Evolutionary conservation across 176 grass and related monocot species (phyloP).

Genomic region (Oryza meyeriana): DNA sequence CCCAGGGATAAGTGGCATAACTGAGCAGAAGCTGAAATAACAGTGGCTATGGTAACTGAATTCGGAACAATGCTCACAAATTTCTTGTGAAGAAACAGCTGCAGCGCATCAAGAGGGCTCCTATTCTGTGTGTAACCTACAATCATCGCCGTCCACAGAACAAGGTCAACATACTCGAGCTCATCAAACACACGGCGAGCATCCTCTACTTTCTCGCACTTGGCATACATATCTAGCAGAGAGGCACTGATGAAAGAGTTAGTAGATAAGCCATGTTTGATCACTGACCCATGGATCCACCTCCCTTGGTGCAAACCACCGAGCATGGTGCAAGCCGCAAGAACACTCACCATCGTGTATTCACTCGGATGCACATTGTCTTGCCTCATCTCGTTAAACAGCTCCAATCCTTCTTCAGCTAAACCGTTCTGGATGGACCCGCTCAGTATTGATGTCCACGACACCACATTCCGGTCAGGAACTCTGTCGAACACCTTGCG

Average conservation of each 20-base stretch:
- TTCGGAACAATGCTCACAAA: constrained; percentile 42
- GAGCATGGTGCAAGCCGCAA: constrained; percentile 37
- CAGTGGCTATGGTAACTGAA: constrained; percentile 46
- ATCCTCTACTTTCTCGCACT: constrained; percentile 48
- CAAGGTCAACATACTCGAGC: constrained; percentile 32
- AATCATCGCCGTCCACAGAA: constrained; percentile 74
- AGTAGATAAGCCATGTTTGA: constrained; percentile 36
- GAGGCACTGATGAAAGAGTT: constrained; percentile 47
- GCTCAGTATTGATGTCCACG: constrained; percentile 57
- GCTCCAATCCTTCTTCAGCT: constrained; percentile 21
- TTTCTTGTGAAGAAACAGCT: constrained; percentile 40
- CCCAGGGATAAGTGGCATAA: constrained; percentile 38
- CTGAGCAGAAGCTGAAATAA: constrained; percentile 59
- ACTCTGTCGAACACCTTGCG: constrained; percentile 45
- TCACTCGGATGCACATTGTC: constrained; percentile 22
- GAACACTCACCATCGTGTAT: constrained; percentile 39
- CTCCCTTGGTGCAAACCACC: constrained; percentile 53
- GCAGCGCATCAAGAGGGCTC: constrained; percentile 52
- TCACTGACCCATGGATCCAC: constrained; percentile 59
- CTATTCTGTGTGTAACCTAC: constrained; percentile 57
- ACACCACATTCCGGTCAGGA: constrained; percentile 46
- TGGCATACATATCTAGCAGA: constrained; percentile 66
- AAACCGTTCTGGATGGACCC: constrained; percentile 49
- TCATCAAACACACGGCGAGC: constrained; percentile 43
- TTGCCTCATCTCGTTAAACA: constrained; percentile 55